Base-by-base conservation (phyloP, 2,329 filamentous ascomycete species). In the Alternaria ethzedia region DNA sequence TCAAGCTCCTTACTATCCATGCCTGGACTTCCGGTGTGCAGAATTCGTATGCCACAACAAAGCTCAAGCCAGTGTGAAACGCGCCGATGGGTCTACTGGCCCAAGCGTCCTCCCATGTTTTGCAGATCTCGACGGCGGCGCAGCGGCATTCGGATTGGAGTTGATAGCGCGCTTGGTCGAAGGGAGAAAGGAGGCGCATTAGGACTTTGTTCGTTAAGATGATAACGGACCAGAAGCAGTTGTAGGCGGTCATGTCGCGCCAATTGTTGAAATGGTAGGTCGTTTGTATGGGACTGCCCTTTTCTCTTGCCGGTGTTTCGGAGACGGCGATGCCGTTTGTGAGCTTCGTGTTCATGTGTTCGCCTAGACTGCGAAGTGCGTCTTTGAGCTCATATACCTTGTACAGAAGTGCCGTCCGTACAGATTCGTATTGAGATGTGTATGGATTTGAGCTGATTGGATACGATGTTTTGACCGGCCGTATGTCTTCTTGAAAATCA, bases 21-120 rank as follows among this genome's bases (percentile, higher is more conserved):
- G 65, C 57, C 23, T 75, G 68, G 5, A 76, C 67, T 5, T 74
- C 64, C 2, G 62, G 49, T 4, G 62, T 61, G 49, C 74, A 76
- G 17, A 70, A 78, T 28, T 78, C 75, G 46, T 74, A 77, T 2
- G 75, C 75, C 44, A 78, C 70, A 6, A 79, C 73, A 43, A 77
- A 77, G 58, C 75, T 76, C 21, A 78, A 57, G 5, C 71, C 71
- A 0, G 73, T 74, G 20, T 78, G 75, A 10, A 76, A 74, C 4
- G 76, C 73, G 17, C 75, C 76, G 32, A 78, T 76, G 4, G 75
- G 75, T 20, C 70, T 74, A 13, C 67, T 74, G 26, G 69, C 67
- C 75, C 75, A 78, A 3, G 76, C 75, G 60, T 75, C 71, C 59
- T 78, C 75, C 76, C 75, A 78, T 11, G 73, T 77, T 61, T 77